These are phyloP conservation scores for Fusarium denticulatum DNA, from an alignment of 2,329 filamentous ascomycete species.

Conservation along the genomic window DNA sequence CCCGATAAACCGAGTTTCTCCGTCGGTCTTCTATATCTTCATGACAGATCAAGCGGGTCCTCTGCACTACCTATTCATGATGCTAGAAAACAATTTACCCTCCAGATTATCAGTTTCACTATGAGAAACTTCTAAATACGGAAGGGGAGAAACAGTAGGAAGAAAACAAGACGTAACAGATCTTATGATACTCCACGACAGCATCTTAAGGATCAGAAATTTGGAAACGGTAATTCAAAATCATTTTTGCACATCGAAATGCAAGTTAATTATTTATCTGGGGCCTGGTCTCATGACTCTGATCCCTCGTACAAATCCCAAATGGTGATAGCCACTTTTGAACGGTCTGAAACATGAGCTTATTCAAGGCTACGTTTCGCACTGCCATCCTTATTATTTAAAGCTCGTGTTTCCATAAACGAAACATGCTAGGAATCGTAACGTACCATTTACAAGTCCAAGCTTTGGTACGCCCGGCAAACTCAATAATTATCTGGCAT, in stretches of 20 bases:
- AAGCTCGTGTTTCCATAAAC: neutral
- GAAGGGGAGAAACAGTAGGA: neutral
- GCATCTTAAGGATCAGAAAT: accelerated
- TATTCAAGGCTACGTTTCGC: neutral
- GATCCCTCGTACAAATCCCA: neutral
- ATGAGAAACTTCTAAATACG: accelerated
- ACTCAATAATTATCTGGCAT: neutral
- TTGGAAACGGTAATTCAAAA: accelerated
- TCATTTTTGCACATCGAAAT: too few species aligned
- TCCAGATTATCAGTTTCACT: accelerated
- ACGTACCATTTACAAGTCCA: neutral
- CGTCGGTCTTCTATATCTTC: neutral
- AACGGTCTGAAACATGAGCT: neutral
- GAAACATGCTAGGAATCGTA: neutral
- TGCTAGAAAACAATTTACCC: accelerated
- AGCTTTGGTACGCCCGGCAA: neutral
- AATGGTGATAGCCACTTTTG: too few species aligned
- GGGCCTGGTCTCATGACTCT: neutral
- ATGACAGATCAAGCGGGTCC: accelerated
- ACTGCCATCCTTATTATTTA: neutral
- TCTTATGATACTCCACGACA: too few species aligned
- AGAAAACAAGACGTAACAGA: neutral
- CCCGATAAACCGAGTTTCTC: accelerated
- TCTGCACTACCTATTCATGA: accelerated
- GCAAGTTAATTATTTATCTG: too few species aligned